phyloP scores from a whole-genome alignment of 306 rosid genomes.

The Betula pendula region DNA sequence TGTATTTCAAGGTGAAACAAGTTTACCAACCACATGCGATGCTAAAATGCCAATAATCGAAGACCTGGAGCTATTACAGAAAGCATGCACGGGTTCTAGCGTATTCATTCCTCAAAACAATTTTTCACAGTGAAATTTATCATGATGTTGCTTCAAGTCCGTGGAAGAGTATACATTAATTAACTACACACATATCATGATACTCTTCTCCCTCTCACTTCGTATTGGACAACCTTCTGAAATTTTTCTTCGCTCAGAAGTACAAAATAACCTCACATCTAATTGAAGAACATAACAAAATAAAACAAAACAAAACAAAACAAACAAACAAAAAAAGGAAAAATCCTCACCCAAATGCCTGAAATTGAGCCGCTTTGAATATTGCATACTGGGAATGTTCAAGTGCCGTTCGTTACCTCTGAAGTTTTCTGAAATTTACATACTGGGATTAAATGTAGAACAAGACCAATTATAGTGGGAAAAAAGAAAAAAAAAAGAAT shows the following conservation, averaged over 20 bases:
- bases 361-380: conserved; percentile 42
- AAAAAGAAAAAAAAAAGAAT: background rate
- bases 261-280: conserved; percentile 43
- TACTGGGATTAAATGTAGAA: background rate
- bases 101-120: background rate
- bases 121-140: background rate
- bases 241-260: conserved; percentile 22
- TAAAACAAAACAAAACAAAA: conserved; percentile 7
- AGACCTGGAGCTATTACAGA: background rate
- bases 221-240: background rate
- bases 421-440: conserved; percentile 57
- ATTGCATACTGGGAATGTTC: conserved; percentile 35
- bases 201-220: conserved; percentile 5
- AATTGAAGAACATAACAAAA: conserved; percentile 12
- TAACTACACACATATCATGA: background rate
- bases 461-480: background rate
- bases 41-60: background rate
- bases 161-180: conserved; percentile 5
- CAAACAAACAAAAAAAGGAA: conserved; percentile 3
- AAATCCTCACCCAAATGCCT: conserved; percentile 40
- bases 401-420: conserved; percentile 45
- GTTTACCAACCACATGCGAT: background rate
- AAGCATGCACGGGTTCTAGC: background rate
- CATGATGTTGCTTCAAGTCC: background rate
- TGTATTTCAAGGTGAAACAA: background rate